phyloP scores from a whole-genome alignment of 352 stramenopile genomes.

The Phytopythium helicoides region DNA sequence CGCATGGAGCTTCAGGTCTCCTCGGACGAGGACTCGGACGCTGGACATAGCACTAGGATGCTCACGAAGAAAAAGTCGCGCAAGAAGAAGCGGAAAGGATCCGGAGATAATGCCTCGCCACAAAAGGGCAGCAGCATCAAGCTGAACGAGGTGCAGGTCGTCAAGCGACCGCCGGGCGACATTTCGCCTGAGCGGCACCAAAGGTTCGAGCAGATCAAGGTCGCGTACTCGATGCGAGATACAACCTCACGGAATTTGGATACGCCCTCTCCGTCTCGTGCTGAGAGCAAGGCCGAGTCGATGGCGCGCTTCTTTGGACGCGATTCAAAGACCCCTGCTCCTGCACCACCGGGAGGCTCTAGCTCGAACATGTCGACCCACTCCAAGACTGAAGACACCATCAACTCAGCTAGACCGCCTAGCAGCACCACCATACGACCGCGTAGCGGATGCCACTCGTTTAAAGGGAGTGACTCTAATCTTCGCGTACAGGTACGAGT shows the following conservation, averaged over 20 bases:
- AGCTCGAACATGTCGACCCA: not conserved
- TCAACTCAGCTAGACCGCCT: too few species aligned
- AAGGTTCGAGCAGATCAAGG: slow-evolving; percentile 56
- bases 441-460: not conserved
- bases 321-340: not conserved
- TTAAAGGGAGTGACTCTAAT: not conserved
- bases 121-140: slow-evolving; percentile 10
- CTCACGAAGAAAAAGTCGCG: slow-evolving; percentile 35
- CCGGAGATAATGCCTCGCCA: slow-evolving; percentile 11
- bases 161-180: slow-evolving; percentile 15
- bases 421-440: not conserved
- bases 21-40: slow-evolving; percentile 30
- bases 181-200: slow-evolving; percentile 18
- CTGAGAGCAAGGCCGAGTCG: slow-evolving; percentile 11
- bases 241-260: not conserved
- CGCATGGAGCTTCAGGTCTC: slow-evolving; percentile 21
- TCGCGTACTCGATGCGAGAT: slow-evolving; percentile 30
- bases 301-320: slow-evolving; percentile 14
- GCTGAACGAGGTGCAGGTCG: slow-evolving; percentile 43
- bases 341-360: not conserved
- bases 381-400: not conserved
- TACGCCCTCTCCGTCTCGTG: slow-evolving; percentile 1
- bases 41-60: slow-evolving; percentile 2
- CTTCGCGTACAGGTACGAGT: slow-evolving; percentile 5
- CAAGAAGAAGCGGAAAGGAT: slow-evolving; percentile 34